A percentile compares a stretch with the other conserved stretches of the same genome.
phyloP scores from a whole-genome alignment of 164 flowering plant species.

The Brasenia schreberi region DNA sequence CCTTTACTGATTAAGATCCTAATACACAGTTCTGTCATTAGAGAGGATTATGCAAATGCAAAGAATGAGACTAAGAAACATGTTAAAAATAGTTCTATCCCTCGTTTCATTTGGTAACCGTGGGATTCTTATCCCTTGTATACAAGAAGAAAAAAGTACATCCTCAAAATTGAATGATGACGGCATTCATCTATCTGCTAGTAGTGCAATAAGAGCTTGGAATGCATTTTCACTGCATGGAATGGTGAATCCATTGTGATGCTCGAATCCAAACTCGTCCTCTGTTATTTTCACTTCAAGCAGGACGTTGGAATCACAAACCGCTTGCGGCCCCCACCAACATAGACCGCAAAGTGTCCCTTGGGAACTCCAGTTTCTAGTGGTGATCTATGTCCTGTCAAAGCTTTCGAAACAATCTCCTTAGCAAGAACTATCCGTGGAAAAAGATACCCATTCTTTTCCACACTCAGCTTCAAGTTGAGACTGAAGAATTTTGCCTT shows the following conservation, averaged over 20 bases:
- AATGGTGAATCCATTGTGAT: constrained; percentile 41
- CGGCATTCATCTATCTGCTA: not conserved
- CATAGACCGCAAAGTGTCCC: constrained; percentile 54
- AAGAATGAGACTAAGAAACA: too few species aligned
- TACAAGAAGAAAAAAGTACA: not conserved
- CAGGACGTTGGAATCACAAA: constrained; percentile 36
- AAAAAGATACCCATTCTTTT: not conserved
- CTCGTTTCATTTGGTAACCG: not conserved
- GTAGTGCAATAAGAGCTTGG: constrained; percentile 13
- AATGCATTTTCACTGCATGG: constrained; percentile 50
- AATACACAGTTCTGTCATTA: too few species aligned
- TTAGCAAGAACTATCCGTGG: not conserved
- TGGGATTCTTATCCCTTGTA: not conserved
- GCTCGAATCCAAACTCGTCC: constrained; percentile 47
- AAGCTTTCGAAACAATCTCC: not conserved
- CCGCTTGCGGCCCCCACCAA: constrained; percentile 39
- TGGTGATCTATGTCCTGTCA: too few species aligned
- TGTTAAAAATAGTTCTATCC: not conserved
- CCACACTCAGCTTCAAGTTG: not conserved
- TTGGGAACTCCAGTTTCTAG: constrained; percentile 29
- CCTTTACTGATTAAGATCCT: too few species aligned
- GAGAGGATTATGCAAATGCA: too few species aligned
- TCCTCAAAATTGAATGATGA: not conserved
- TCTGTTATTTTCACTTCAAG: constrained; percentile 30
- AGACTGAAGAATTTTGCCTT: not conserved